phyloP scores from a whole-genome alignment of 2,329 filamentous ascomycete genomes.

The Massarina eburnea region DNA sequence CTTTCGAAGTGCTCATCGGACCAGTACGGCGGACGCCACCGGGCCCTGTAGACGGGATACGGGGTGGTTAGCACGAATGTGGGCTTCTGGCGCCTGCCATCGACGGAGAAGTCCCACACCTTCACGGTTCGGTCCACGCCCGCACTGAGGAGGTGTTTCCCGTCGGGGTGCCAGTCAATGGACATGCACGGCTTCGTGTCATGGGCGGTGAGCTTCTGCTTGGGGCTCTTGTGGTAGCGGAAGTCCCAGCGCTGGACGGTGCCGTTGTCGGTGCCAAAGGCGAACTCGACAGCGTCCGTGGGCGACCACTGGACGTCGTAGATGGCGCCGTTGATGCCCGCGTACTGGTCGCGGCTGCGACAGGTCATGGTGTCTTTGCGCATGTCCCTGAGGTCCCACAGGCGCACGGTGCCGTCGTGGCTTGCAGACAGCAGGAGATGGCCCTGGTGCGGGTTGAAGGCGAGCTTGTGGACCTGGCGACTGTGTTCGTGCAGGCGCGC shows the following conservation, averaged over 20 bases:
- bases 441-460: conserved; percentile 65
- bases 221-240: conserved; percentile 57
- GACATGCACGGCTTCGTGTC: conserved; percentile 60
- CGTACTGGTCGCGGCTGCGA: conserved; percentile 57
- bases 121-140: conserved; percentile 63
- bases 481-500: conserved; percentile 65
- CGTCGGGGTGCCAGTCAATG: conserved; percentile 69
- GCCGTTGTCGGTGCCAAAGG: conserved; percentile 65
- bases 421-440: conserved; percentile 64
- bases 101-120: conserved; percentile 64
- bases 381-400: conserved; percentile 65
- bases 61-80: conserved; percentile 61
- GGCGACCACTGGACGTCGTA: conserved; percentile 68
- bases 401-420: conserved; percentile 64
- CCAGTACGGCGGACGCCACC: conserved; percentile 64
- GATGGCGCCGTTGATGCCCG: conserved; percentile 62
- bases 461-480: conserved; percentile 66
- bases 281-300: conserved; percentile 63
- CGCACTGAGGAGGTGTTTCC: conserved; percentile 65
- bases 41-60: conserved; percentile 62
- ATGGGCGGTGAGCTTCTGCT: conserved; percentile 64
- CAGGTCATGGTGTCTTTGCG: conserved; percentile 54
- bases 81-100: conserved; percentile 60
- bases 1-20: conserved; percentile 54
- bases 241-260: conserved; percentile 66